Percentiles rank a stretch among this genome's conserved stretches.
These are phyloP conservation scores for Senna tora DNA, from an alignment of 306 rosid species.

Conservation along the genomic window DNA sequence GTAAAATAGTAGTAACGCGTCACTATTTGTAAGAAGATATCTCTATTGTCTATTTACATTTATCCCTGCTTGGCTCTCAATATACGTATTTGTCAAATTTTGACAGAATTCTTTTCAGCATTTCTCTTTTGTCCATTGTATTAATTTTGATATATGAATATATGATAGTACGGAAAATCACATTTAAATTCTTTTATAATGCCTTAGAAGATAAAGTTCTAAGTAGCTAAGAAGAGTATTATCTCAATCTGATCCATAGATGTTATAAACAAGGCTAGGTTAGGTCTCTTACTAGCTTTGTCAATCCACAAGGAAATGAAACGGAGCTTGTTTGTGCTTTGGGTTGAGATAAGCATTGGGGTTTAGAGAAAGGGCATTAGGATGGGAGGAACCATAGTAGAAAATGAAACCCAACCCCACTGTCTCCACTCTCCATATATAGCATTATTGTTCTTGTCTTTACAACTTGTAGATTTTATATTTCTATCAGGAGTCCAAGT, in stretches of 20 bases:
- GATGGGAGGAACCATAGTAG: constrained; percentile 17
- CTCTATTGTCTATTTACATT: constrained; percentile 30
- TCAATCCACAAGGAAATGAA: background rate
- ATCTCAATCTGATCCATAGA: background rate
- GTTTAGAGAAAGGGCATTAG: background rate
- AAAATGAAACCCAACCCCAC: constrained; percentile 17
- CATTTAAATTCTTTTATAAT: background rate
- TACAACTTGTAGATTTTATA: background rate
- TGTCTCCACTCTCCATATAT: background rate
- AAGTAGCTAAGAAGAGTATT: background rate
- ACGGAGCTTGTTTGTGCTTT: background rate
- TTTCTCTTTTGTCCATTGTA: constrained; percentile 30
- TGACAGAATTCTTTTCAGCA: constrained; percentile 37
- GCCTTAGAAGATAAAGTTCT: background rate
- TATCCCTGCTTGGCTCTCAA: constrained; percentile 40
- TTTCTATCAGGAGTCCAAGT: background rate
- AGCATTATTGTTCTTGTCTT: constrained; percentile 12
- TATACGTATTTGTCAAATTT: constrained; percentile 42
- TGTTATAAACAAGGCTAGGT: background rate
- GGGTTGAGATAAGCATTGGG: background rate
- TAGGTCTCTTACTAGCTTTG: background rate
- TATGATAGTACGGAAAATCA: background rate
- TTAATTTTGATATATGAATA: constrained; percentile 32
- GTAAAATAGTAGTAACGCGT: constrained; percentile 27
- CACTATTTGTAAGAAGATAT: constrained; percentile 40